Evolutionary conservation across 768 basidiomycete genomes (phyloP).

Genomic region (Crepidotus variabilis): DNA sequence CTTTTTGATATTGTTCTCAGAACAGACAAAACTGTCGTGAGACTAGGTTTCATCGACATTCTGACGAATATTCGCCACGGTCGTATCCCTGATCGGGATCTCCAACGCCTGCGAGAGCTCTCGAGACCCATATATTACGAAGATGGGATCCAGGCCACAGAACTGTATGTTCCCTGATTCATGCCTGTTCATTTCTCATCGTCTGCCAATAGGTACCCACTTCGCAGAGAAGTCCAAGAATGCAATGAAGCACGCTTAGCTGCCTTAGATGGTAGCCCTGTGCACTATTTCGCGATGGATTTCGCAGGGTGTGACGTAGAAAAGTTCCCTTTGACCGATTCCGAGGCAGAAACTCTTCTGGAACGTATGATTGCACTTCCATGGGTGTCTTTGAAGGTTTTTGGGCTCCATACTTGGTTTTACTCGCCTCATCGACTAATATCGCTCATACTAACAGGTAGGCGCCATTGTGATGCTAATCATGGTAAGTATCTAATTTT

Average conservation of each 20-base stretch:
- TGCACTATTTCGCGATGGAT: constrained; percentile 39
- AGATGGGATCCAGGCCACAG: constrained; percentile 78
- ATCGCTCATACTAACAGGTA: constrained; percentile 31
- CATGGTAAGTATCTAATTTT: constrained; percentile 35
- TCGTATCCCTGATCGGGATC: constrained; percentile 46
- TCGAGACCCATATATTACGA: constrained; percentile 54
- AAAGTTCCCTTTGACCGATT: constrained; percentile 24
- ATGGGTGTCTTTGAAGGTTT: constrained; percentile 45
- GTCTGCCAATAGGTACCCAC: constrained; percentile 56
- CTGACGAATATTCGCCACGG: constrained; percentile 88
- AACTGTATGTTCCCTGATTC: constrained; percentile 37
- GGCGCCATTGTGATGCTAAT: constrained; percentile 83
- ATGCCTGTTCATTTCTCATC: background rate
- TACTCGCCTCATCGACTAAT: background rate
- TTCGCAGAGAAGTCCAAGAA: constrained; percentile 70
- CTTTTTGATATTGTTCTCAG: background rate
- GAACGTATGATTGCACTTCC: constrained; percentile 48
- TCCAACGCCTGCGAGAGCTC: constrained; percentile 50
- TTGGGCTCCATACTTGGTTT: background rate
- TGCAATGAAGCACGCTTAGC: constrained; percentile 64
- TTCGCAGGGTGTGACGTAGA: constrained; percentile 38
- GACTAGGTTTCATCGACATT: constrained; percentile 74
- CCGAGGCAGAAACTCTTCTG: constrained; percentile 28
- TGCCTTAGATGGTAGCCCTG: constrained; percentile 34
- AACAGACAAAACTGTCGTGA: background rate